Percentiles rank a stretch among this genome's conserved stretches.
Conservation (phyloP, 176 grass and related monocot species). For the Cocos nucifera region DNA sequence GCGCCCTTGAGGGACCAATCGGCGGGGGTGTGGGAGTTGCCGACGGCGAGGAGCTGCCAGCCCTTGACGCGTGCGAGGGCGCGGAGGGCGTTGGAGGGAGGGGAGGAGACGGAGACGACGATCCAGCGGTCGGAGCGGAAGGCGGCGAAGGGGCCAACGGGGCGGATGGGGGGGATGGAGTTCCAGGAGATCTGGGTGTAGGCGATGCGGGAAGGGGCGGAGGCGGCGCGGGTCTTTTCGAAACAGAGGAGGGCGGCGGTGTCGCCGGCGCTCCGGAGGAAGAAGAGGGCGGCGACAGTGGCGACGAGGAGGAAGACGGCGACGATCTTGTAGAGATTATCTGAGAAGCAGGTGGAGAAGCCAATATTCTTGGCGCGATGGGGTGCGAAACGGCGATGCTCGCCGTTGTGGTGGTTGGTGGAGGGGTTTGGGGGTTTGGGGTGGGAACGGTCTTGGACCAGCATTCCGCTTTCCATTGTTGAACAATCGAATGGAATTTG, state of each 20-base stretch:
- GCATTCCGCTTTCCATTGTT: conserved; percentile 27
- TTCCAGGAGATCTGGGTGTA: conserved; percentile 68
- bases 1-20: conserved; percentile 89
- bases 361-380: conserved; percentile 67
- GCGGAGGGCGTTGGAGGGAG: conserved; percentile 52
- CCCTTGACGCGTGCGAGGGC: conserved; percentile 62
- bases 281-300: conserved; percentile 69
- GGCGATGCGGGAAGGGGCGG: conserved; percentile 29
- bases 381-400: conserved; percentile 33
- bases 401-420: conserved; percentile 20
- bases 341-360: conserved; percentile 67
- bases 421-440: neutral
- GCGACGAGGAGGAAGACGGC: conserved; percentile 47
- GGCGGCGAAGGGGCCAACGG: conserved; percentile 33
- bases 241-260: conserved; percentile 72
- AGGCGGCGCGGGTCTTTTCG: conserved; percentile 32
- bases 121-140: conserved; percentile 92
- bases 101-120: conserved; percentile 68
- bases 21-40: conserved; percentile 68
- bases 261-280: conserved; percentile 70
- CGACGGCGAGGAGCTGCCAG: conserved; percentile 89
- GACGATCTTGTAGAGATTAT: conserved; percentile 75
- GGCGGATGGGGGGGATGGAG: conserved; percentile 39
- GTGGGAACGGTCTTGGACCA: conserved; percentile 55
- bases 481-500: neutral